phyloP scores from a whole-genome alignment of 257 asterid genomes.

The Capsicum chinense region DNA sequence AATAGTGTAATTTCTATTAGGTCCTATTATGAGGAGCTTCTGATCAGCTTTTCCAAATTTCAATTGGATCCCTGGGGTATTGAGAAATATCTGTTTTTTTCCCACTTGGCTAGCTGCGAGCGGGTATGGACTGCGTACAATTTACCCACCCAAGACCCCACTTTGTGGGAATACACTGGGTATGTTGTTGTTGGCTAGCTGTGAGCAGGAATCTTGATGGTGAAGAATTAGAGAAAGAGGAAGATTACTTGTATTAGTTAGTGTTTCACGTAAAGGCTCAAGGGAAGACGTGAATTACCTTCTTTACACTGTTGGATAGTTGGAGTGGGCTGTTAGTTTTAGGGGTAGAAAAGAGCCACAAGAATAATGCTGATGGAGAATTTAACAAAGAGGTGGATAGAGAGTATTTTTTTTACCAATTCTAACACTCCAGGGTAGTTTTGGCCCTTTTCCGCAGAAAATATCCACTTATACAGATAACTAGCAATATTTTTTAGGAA shows the following conservation, averaged over 20 bases:
- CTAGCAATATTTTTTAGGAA: constrained; percentile 8
- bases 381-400: neutral
- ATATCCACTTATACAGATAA: neutral
- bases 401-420: neutral
- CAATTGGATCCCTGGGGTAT: neutral
- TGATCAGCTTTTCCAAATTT: constrained; percentile 13
- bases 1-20: neutral
- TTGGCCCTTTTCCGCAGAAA: neutral
- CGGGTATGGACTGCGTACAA: no score
- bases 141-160: no score
- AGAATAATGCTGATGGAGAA: neutral
- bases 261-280: neutral
- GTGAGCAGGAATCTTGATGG: neutral
- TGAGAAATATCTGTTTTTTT: neutral
- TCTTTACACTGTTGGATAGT: neutral
- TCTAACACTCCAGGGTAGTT: neutral
- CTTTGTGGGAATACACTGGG: no score
- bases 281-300: neutral
- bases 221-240: neutral
- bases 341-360: constrained; percentile 2
- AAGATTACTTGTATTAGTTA: neutral
- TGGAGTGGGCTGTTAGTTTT: neutral
- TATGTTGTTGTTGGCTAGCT: neutral
- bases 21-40: neutral
- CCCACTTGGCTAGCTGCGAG: neutral